A percentile compares a stretch with the other conserved stretches of the same genome.
Conservation (phyloP, 305 asterid genomes). For the Solanum hybrid region DNA sequence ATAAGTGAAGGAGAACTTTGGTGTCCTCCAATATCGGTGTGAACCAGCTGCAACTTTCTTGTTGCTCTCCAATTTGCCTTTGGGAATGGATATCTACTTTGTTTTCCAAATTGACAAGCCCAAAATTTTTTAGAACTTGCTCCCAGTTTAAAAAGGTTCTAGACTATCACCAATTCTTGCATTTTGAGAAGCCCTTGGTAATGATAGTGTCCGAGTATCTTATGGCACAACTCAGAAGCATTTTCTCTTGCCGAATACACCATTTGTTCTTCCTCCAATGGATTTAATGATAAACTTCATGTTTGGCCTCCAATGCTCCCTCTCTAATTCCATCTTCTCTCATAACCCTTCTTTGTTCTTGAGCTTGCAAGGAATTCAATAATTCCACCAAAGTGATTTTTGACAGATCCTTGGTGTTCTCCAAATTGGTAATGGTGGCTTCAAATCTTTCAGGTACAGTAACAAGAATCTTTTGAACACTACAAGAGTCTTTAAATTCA, state of each 20-base stretch:
- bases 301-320: background rate
- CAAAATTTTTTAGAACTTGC: background rate
- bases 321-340: background rate
- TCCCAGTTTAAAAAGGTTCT: background rate
- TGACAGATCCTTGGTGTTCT: background rate
- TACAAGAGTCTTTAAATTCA: no score
- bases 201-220: background rate
- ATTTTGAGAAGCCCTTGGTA: background rate
- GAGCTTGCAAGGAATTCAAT: no score
- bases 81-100: background rate
- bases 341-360: background rate
- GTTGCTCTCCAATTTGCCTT: background rate
- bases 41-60: background rate
- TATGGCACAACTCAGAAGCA: background rate
- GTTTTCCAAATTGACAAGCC: slow-evolving; percentile 9
- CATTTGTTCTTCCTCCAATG: background rate
- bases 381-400: background rate
- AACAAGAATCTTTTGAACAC: background rate
- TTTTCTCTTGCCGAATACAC: background rate
- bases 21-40: background rate
- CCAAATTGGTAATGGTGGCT: background rate
- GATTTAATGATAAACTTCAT: background rate
- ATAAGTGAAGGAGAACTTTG: background rate
- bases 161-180: background rate
- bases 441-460: background rate